Base-by-base conservation (phyloP, 148 eudicot species). In the Silene latifolia region DNA sequence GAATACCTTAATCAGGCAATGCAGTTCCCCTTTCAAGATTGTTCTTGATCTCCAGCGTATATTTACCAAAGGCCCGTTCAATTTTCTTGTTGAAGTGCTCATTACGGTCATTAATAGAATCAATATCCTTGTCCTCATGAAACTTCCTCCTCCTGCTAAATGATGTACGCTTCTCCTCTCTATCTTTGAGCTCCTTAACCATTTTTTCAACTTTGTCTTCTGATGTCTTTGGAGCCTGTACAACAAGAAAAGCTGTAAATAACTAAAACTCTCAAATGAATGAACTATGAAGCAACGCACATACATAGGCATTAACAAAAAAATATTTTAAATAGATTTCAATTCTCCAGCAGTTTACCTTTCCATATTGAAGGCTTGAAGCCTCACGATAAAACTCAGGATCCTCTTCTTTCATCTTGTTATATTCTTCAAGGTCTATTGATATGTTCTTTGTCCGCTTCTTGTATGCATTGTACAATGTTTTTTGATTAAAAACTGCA, bases 11-110 rank as follows among this genome's bases (percentile, higher is more conserved):
- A 76, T 94, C 98, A 8, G 99, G 99, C 76, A 95, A 85, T 35
- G 99, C 99, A 76, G 99, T 95, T 78, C 99, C 97, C 74, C 97
- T 90, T 81, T 95, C 97, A 54, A 95, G 90, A 77, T 95, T 95
- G 86, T 95, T 95, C 83, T 90, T 95, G 86, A 95, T 95, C 89
- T 95, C 99, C 76, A 92, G 73, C 1, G 97, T 95, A 77, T 94
- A 92, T 83, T 85, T 93, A 19, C 97, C 98, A 82, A 94, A 94
- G 21, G 98, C 98, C 35, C 97, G 85, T 80, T 92, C 98, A 78
- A 94, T 91, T 94, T 94, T 94, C 87, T 92, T 94, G 79, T 94
- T 94, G 89, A 94, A 94, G 77, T 94, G 98, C 80, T 91, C 98
- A 72, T 94, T 94, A 67, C 98, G 98, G 63, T 94, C 98, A 77